phyloP scores from a whole-genome alignment of 768 basidiomycete genomes.

The Coprinellus micaceus region DNA sequence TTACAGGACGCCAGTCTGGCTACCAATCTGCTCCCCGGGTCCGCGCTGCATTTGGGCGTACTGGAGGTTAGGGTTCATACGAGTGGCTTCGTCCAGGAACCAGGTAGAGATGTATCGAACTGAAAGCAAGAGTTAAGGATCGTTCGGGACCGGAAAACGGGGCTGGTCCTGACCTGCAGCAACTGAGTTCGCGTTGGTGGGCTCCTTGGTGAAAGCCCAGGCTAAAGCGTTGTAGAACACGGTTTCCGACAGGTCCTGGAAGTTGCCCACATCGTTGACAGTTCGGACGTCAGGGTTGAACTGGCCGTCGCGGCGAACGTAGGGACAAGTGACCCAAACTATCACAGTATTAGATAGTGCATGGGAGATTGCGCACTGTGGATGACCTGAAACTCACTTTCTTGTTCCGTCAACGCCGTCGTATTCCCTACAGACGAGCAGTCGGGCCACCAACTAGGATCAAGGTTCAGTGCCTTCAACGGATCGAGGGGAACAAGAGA shows the following conservation, averaged over 20 bases:
- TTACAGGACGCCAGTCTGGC: conserved; percentile 54
- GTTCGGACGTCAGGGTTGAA: conserved; percentile 63
- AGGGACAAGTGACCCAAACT: conserved; percentile 60
- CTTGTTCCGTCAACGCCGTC: conserved; percentile 48
- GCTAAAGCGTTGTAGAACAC: conserved; percentile 61
- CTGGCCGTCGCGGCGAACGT: conserved; percentile 52
- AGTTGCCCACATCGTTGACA: conserved; percentile 53
- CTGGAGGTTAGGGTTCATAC: conserved; percentile 64
- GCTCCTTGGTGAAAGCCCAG: conserved; percentile 39
- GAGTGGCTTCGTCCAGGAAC: conserved; percentile 56
- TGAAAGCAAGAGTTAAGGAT: no score
- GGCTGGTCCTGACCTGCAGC: conserved; percentile 28
- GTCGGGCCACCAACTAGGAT: conserved; percentile 60
- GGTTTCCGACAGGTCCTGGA: conserved; percentile 54
- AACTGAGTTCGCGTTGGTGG: conserved; percentile 33
- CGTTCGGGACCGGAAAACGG: no score
- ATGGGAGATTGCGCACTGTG: not conserved
- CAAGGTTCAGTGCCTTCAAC: not conserved
- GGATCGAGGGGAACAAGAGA: not conserved
- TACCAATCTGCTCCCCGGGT: conserved; percentile 35
- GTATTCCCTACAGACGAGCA: conserved; percentile 57
- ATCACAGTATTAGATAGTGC: not conserved
- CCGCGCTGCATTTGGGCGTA: conserved; percentile 51
- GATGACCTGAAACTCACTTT: conserved; percentile 32
- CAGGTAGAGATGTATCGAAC: conserved; percentile 49